These are phyloP conservation scores for Colletotrichum melonis DNA, from an alignment of 2,329 filamentous ascomycete genomes.

Conservation along the genomic window DNA sequence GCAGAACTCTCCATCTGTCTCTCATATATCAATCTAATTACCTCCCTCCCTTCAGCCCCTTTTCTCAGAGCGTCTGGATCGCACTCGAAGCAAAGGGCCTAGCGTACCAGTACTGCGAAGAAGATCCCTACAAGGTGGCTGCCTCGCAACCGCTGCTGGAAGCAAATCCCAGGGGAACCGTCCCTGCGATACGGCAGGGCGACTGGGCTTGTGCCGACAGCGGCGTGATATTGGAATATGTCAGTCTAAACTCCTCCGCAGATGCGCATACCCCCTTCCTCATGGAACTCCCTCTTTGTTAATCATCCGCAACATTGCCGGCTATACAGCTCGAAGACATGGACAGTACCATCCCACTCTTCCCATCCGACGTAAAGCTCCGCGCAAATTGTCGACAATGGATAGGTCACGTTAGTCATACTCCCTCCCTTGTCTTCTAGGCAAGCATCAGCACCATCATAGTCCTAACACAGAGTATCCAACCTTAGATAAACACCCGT, in stretches of 20 bases:
- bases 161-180: constrained; percentile 79
- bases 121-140: constrained; percentile 82
- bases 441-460: neutral
- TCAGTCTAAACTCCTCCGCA: constrained; percentile 49
- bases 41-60: constrained; percentile 65
- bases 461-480: neutral
- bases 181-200: constrained; percentile 81
- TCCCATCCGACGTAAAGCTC: constrained; percentile 73
- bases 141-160: constrained; percentile 68
- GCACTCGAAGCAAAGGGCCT: constrained; percentile 83
- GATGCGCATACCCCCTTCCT: neutral
- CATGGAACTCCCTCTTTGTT: neutral
- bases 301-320: neutral
- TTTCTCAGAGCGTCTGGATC: constrained; percentile 91
- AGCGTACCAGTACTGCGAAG: constrained; percentile 87
- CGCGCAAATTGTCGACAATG: constrained; percentile 83
- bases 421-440: neutral
- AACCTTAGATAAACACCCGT: constrained; percentile 74
- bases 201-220: constrained; percentile 88
- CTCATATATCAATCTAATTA: too few species aligned
- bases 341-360: constrained; percentile 66
- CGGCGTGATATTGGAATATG: constrained; percentile 86
- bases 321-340: constrained; percentile 76
- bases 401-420: constrained; percentile 77
- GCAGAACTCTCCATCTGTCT: neutral